Conservation (phyloP, 345 rosid genomes). For the Jatropha curcas region DNA sequence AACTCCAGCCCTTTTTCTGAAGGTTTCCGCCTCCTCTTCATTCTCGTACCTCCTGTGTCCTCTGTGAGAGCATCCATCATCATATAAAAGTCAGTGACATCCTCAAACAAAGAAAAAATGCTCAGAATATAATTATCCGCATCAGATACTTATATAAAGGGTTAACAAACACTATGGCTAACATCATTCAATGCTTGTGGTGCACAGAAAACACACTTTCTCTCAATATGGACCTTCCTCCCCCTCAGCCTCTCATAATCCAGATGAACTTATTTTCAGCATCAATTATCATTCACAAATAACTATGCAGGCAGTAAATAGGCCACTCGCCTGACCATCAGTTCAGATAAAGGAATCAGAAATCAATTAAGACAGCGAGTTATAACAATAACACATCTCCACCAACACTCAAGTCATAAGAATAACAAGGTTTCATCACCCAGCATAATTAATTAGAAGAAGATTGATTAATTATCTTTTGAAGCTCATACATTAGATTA, state of each 20-base stretch:
- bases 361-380: neutral
- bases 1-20: constrained; percentile 94
- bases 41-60: constrained; percentile 71
- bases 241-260: too few relatives aligned
- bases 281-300: neutral
- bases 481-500: too few relatives aligned
- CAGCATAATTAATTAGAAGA: too few relatives aligned
- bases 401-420: neutral
- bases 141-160: neutral
- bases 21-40: constrained; percentile 82
- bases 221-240: too few relatives aligned
- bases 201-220: too few relatives aligned
- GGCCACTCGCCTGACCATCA: neutral
- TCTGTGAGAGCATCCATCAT: constrained; percentile 43
- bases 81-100: constrained; percentile 8
- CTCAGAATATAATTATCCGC: neutral
- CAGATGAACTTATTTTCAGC: too few relatives aligned
- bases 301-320: too few relatives aligned
- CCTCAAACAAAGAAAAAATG: neutral
- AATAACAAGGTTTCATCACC: too few relatives aligned
- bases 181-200: too few relatives aligned
- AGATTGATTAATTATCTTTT: neutral
- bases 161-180: neutral
- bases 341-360: neutral
- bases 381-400: neutral